phyloP scores from a whole-genome alignment of 1,284 basidiomycete genomes.

The Rhizoctonia solani region DNA sequence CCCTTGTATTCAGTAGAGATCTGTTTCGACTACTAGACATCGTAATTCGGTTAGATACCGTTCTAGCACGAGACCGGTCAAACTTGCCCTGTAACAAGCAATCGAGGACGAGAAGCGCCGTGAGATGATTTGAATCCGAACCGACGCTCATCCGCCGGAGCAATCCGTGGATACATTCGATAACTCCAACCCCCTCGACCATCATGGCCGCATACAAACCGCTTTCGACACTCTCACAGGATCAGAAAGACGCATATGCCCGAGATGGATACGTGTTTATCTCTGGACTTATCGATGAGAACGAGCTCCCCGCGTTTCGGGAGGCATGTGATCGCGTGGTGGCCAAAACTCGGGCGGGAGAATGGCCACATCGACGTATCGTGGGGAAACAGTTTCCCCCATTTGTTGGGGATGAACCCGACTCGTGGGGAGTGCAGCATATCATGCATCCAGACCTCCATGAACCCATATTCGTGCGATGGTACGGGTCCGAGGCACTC shows the following conservation, averaged over 20 bases:
- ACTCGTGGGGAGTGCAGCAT: conserved; percentile 82
- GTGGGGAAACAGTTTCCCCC: conserved; percentile 86
- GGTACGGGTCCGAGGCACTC: conserved; percentile 68
- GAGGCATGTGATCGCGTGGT: conserved; percentile 60
- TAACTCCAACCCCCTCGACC: conserved; percentile 34
- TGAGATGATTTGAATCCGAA: conserved; percentile 18
- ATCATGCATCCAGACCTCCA: conserved; percentile 74
- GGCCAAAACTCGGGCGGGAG: conserved; percentile 60
- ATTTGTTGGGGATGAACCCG: conserved; percentile 58
- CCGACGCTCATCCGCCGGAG: not conserved
- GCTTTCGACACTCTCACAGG: conserved; percentile 28
- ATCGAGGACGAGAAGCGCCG: conserved; percentile 1
- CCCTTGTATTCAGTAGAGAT: too few relatives aligned
- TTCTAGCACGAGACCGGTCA: not conserved
- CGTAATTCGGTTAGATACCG: not conserved
- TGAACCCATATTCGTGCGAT: conserved; percentile 62
- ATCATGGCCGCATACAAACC: conserved; percentile 38
- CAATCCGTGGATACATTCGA: not conserved
- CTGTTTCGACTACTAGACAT: too few relatives aligned
- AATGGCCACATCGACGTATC: conserved; percentile 70
- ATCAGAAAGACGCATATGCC: conserved; percentile 52
- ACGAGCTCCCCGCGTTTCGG: conserved; percentile 52
- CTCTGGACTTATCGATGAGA: conserved; percentile 58
- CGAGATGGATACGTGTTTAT: conserved; percentile 74
- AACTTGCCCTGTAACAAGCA: conserved; percentile 13